Conservation (phyloP, 2,329 filamentous ascomycete species). For the Ploettnerulaceae sp. region DNA sequence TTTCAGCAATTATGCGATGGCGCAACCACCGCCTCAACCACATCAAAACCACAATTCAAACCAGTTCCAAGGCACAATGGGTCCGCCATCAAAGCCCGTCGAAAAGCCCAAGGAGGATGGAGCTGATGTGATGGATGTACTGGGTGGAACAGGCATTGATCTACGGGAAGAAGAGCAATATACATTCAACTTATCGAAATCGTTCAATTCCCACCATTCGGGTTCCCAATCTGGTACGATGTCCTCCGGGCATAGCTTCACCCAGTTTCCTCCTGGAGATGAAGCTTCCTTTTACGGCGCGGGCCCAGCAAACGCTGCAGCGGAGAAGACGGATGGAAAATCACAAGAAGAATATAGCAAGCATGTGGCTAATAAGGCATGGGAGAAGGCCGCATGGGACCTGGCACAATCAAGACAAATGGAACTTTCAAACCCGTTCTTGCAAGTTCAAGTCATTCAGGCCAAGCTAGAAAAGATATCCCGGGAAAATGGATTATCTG, state of each 20-base stretch:
- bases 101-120: conserved; percentile 53
- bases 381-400: conserved; percentile 55
- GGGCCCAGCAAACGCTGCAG: conserved; percentile 59
- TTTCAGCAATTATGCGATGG: conserved; percentile 3
- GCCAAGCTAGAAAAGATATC: conserved; percentile 52
- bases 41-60: conserved; percentile 4
- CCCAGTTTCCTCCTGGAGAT: conserved; percentile 49
- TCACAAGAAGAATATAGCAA: conserved; percentile 61
- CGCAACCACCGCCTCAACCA: not conserved
- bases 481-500: conserved; percentile 49
- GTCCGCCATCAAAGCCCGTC: conserved; percentile 54
- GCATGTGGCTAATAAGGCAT: conserved; percentile 60
- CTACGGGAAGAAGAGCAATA: conserved; percentile 81
- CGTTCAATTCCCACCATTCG: conserved; percentile 41
- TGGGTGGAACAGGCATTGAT: conserved; percentile 82
- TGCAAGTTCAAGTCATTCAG: conserved; percentile 26
- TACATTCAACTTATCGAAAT: conserved; percentile 62
- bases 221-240: conserved; percentile 38
- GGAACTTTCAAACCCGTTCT: conserved; percentile 53
- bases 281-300: conserved; percentile 59
- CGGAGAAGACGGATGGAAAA: conserved; percentile 41
- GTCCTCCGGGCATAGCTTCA: conserved; percentile 44
- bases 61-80: conserved; percentile 41
- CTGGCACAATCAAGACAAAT: conserved; percentile 52
- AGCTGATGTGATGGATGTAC: conserved; percentile 75